Base-by-base conservation (phyloP, 2,329 filamentous ascomycete species). In the Sclerotinia sclerotiorum region DNA sequence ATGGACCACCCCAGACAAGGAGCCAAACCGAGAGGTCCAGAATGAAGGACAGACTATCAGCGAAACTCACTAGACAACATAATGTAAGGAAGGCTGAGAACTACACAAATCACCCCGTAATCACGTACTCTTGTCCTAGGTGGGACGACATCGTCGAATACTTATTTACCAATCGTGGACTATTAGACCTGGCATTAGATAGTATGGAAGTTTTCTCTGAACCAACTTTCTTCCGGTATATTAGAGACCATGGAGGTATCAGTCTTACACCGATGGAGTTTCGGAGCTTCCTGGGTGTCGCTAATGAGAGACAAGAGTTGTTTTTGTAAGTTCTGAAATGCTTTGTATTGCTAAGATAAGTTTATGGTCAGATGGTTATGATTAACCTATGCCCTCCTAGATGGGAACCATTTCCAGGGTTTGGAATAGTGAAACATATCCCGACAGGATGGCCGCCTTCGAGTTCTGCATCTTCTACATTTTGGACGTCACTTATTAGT, bases 401-500 rank as follows among this genome's bases (percentile, higher is more conserved):
- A 39, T 62, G 58, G 58, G 58, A 62, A 7, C 44, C 44, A 51
- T 62, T 62, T 35, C 44, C 58, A 1, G 58, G 58, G 13, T 62
- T 62, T 13, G 44, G 58, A 8, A 19, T 39, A 17, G 58, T 62
- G 13, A 62, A 62, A 24, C 35, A 32, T n/a, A 64, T 64, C 29
- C 39, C n/a, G 19, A 13, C 1, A 35, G 63, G 63, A 6, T 65
- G 63, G 63, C 51, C 62, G 1, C 49, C 51, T 24, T 13, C 10
- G 13, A 32, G 21, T 24, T 17, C 10, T 6, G 11, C 2, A 21
- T 10, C 21, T 32, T 55, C 39, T 32, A 24, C 35, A 35, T 48
- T 13, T 24, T 48, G 44, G 29, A 29, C 39, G 7, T 48, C 63
- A 29, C 21, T 52, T 6, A 44, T 19, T 13, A 17, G 49, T 3